Evolutionary conservation across 345 rosid genomes (phyloP).

Genomic region (Dipteronia dyeriana): DNA sequence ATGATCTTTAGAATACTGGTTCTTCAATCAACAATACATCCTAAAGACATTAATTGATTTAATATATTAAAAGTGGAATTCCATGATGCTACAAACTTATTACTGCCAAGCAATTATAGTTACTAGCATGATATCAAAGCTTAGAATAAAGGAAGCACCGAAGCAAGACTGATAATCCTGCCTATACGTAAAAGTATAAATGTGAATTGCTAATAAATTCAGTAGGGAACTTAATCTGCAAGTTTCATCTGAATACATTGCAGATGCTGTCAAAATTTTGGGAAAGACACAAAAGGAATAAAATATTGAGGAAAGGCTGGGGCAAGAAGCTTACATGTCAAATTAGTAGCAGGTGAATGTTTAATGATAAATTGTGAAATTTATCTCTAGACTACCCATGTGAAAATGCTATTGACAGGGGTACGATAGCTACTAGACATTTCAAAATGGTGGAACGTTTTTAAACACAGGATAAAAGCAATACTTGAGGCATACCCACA

Average conservation of each 20-base stretch:
- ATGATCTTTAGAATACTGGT: slow-evolving; percentile 47
- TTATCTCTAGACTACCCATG: neutral
- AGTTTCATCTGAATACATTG: slow-evolving; percentile 7
- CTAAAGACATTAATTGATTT: slow-evolving; percentile 37
- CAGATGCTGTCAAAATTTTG: neutral
- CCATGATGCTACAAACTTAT: slow-evolving; percentile 10
- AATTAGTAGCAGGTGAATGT: neutral
- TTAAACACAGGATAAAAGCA: neutral
- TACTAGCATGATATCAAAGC: neutral
- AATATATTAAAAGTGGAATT: slow-evolving; percentile 33
- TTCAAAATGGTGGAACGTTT: neutral
- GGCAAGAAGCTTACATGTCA: neutral
- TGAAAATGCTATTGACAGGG: neutral
- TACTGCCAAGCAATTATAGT: neutral
- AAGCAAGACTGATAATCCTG: neutral
- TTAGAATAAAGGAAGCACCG: neutral
- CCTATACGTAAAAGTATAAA: neutral
- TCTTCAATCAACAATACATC: slow-evolving; percentile 46
- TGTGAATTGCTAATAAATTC: neutral
- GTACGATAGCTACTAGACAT: neutral
- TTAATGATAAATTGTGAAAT: neutral
- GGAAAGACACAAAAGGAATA: neutral
- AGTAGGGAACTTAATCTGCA: neutral
- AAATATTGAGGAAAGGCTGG: neutral
- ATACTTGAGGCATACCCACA: neutral